Conservation (phyloP, 2,329 filamentous ascomycete genomes). For the Cordyceps cicadae region DNA sequence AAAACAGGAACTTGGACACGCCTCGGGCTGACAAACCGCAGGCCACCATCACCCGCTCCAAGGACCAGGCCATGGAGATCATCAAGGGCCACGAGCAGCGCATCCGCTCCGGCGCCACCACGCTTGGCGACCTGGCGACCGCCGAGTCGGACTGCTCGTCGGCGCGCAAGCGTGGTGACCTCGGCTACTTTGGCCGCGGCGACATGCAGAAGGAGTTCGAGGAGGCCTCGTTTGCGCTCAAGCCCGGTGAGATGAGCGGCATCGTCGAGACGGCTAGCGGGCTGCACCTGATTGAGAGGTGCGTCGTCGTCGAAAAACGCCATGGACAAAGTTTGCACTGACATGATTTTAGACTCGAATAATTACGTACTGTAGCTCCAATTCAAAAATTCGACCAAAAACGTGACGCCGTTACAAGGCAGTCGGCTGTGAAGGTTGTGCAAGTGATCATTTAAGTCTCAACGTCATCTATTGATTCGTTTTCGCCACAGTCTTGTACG, state of each 20-base stretch:
- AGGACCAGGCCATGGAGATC: slow-evolving; percentile 76
- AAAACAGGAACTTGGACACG: too few species aligned
- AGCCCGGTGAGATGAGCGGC: slow-evolving; percentile 76
- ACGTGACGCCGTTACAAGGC: background rate
- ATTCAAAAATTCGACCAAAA: background rate
- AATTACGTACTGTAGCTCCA: background rate
- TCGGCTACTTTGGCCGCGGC: slow-evolving; percentile 88
- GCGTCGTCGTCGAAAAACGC: slow-evolving; percentile 18
- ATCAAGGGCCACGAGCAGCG: slow-evolving; percentile 65
- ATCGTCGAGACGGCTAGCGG: slow-evolving; percentile 90
- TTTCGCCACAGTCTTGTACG: background rate
- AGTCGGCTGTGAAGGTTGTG: too few species aligned
- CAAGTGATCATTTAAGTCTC: background rate
- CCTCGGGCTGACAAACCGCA: slow-evolving; percentile 17
- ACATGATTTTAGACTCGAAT: background rate
- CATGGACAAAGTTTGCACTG: background rate
- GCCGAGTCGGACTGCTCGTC: slow-evolving; percentile 94
- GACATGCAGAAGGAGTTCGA: slow-evolving; percentile 99
- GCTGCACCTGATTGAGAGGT: slow-evolving; percentile 93
- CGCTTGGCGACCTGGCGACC: slow-evolving; percentile 75
- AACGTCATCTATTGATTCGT: background rate
- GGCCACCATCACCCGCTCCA: slow-evolving; percentile 76
- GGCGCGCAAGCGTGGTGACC: slow-evolving; percentile 83
- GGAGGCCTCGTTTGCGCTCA: slow-evolving; percentile 84
- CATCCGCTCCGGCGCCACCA: slow-evolving; percentile 61